These are phyloP conservation scores for Sutorius eximius DNA, from an alignment of 1,284 basidiomycete genomes.

Conservation along the genomic window DNA sequence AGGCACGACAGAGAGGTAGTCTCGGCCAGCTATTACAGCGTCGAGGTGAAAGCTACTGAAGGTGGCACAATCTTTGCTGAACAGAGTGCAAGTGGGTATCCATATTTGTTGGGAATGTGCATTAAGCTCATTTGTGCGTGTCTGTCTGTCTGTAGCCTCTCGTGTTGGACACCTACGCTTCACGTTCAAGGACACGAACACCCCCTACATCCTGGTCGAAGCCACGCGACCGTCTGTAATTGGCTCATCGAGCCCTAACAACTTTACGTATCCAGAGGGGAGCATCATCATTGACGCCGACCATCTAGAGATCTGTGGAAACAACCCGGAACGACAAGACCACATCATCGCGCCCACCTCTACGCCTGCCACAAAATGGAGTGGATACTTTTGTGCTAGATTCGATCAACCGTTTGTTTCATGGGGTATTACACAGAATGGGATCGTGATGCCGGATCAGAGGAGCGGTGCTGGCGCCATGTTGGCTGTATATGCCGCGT, in stretches of 20 bases:
- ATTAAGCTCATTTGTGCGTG: background rate
- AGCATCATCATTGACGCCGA: conserved; percentile 49
- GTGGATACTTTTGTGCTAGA: conserved; percentile 74
- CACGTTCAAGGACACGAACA: conserved; percentile 51
- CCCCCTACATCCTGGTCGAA: conserved; percentile 70
- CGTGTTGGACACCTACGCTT: conserved; percentile 78
- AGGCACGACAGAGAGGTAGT: conserved; percentile 59
- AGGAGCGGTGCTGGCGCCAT: conserved; percentile 41
- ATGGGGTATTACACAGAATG: conserved; percentile 54
- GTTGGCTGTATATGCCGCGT: conserved; percentile 61
- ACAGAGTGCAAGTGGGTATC: conserved; percentile 67
- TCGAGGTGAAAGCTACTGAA: conserved; percentile 53
- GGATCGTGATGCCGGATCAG: conserved; percentile 34
- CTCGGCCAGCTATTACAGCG: conserved; percentile 68
- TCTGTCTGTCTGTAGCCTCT: conserved; percentile 50
- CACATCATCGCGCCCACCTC: conserved; percentile 61
- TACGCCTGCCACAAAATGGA: conserved; percentile 51
- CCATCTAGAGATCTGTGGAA: conserved; percentile 62
- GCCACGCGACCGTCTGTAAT: conserved; percentile 64
- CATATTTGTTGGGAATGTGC: background rate
- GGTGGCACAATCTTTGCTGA: conserved; percentile 58
- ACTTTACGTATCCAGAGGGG: conserved; percentile 64
- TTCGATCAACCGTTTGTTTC: conserved; percentile 54
- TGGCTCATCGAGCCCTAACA: conserved; percentile 58
- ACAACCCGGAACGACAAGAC: conserved; percentile 75